Evolutionary conservation across 2,329 filamentous ascomycete species (phyloP), one percentile per base, ranked within the genome.

Genomic region (Aspergillaceae sp.): DNA sequence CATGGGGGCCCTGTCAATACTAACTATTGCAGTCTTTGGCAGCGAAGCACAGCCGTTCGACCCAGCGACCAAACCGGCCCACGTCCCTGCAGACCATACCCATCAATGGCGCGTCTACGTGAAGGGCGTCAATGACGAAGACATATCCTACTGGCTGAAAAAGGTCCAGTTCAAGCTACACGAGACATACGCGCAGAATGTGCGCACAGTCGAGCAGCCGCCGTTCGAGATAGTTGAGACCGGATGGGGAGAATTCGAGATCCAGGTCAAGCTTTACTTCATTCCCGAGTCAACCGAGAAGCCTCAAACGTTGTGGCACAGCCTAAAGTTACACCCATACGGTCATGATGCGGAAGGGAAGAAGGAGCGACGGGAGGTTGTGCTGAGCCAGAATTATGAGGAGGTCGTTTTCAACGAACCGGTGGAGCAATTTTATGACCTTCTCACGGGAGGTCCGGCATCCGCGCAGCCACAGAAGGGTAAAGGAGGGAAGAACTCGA

Each of bases 111-210:
- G 86, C 60, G 87, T 97, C 52, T 97, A 94, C 66, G 87, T 98
- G 48, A 86, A 86, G 62, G 88, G 90, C 41, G 76, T 95, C 45
- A 88, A 94, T 59, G 87, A 87, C 65, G 86, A 87, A 49, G 87
- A 95, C 62, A 85, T 97, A 55, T 89, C 87, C 29, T 92, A 94
- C 68, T 98, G 92, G 89, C 77, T 97, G 55, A 87, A 91, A 48
- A 91, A 94, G 59, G 91, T 98, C 1, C 90, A 96, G 66, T 98
- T 98, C 73, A 97, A 97, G 68, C 80, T 98, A 10, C 91, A 96
- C 74, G 90, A 97, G 68, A 96, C 91, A 7, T 97, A 96, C 65
- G 83, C 88, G 29, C 94, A 96, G 67, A 86, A 86, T 47, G 78
- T 92, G 26, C 85, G 92, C 56, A 94, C 85, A 64, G 75, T 92